A percentile compares a stretch with the other conserved stretches of the same genome.
Conservation (phyloP, 352 stramenopile species). For the Pythium volutum region DNA sequence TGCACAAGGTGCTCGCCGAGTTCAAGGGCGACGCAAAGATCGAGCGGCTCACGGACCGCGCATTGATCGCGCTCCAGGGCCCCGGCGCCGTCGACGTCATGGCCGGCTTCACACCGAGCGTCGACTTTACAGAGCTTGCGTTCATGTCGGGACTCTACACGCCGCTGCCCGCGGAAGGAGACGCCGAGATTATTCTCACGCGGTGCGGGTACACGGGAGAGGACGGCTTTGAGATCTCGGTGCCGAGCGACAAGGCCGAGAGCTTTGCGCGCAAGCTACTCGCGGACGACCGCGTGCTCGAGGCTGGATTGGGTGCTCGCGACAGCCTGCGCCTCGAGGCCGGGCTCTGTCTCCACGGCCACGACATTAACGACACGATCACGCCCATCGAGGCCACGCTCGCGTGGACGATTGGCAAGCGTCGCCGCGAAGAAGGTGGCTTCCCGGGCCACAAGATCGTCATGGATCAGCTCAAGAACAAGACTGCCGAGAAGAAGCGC, state of each 20-base stretch:
- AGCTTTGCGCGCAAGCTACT: slow-evolving; percentile 60
- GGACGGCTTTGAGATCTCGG: slow-evolving; percentile 98
- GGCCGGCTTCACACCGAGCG: slow-evolving; percentile 68
- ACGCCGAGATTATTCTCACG: slow-evolving; percentile 85
- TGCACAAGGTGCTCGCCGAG: slow-evolving; percentile 76
- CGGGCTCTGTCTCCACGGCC: slow-evolving; percentile 97
- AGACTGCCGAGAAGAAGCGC: slow-evolving; percentile 92
- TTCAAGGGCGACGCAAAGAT: slow-evolving; percentile 94
- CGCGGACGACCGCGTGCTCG: slow-evolving; percentile 78
- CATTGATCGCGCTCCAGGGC: slow-evolving; percentile 96
- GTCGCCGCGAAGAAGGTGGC: slow-evolving; percentile 79
- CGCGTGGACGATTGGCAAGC: slow-evolving; percentile 92
- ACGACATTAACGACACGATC: slow-evolving; percentile 95
- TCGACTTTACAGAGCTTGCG: slow-evolving; percentile 91
- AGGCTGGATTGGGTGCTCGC: slow-evolving; percentile 93
- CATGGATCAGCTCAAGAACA: slow-evolving; percentile 93
- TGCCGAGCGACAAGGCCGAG: slow-evolving; percentile 56
- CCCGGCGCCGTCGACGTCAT: slow-evolving; percentile 89
- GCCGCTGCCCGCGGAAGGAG: slow-evolving; percentile 50
- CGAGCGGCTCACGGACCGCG: slow-evolving; percentile 91
- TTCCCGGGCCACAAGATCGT: slow-evolving; percentile 96
- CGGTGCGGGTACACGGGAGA: slow-evolving; percentile 99
- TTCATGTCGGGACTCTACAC: slow-evolving; percentile 96
- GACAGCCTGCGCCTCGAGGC: slow-evolving; percentile 98
- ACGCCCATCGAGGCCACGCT: slow-evolving; percentile 95